Percentiles rank a stretch among this genome's conserved stretches.
Evolutionary conservation across 495 filamentous ascomycete genomes (phyloP).

Genomic region (Trichoderma reesei): DNA sequence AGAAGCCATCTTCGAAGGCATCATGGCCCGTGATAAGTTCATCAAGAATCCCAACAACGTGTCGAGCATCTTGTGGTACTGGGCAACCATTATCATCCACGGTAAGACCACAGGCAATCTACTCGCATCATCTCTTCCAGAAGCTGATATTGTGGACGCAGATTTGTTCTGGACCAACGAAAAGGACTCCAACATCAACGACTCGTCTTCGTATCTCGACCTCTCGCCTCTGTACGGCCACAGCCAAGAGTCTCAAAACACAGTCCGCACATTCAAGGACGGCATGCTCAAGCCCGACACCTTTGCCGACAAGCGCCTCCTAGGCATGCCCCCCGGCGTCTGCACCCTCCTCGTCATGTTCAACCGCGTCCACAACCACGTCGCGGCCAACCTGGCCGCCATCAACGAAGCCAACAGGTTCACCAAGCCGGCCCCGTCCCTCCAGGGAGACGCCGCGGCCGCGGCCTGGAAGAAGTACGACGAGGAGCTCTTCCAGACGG

Average conservation of each 20-base stretch:
- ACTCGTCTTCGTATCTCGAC: constrained; percentile 80
- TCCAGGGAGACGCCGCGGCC: constrained; percentile 31
- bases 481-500: constrained; percentile 78
- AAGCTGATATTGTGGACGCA: constrained; percentile 2
- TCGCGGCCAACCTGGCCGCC: constrained; percentile 53
- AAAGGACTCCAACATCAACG: constrained; percentile 42
- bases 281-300: constrained; percentile 78
- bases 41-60: constrained; percentile 55
- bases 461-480: constrained; percentile 66
- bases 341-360: constrained; percentile 66
- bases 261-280: constrained; percentile 67
- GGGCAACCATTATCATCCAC: constrained; percentile 85
- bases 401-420: constrained; percentile 70
- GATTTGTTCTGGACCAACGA: constrained; percentile 34
- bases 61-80: constrained; percentile 81
- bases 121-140: neutral
- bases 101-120: no score
- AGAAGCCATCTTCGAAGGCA: constrained; percentile 63
- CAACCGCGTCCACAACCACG: constrained; percentile 73
- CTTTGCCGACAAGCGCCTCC: constrained; percentile 65
- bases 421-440: constrained; percentile 40
- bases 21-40: constrained; percentile 40
- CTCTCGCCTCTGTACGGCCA: constrained; percentile 80
- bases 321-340: constrained; percentile 80
- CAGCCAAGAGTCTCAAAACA: constrained; percentile 63